Evolutionary conservation across 2,329 filamentous ascomycete species (phyloP).

Genomic region (Cryphonectria japonica): DNA sequence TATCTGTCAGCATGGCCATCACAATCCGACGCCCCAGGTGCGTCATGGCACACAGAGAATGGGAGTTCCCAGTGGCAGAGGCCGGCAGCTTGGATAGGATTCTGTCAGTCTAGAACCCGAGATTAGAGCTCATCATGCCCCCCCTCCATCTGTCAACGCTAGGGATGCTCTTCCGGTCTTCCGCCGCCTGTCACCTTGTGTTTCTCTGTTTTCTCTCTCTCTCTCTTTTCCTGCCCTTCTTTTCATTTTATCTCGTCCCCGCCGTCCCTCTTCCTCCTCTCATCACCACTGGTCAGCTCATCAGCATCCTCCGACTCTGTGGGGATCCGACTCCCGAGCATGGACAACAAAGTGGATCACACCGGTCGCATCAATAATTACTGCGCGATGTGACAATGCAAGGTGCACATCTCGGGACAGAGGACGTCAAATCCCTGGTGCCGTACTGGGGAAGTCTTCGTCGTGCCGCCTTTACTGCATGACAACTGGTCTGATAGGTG

Average conservation of each 20-base stretch:
- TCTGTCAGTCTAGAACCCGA: slow-evolving; percentile 7
- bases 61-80: neutral
- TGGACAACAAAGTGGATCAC: neutral
- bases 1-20: neutral
- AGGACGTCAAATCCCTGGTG: neutral
- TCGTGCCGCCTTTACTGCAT: neutral
- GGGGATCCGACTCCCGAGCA: neutral
- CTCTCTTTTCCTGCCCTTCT: neutral
- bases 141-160: slow-evolving; percentile 6
- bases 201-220: neutral
- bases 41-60: slow-evolving; percentile 3
- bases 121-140: neutral
- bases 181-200: slow-evolving; percentile 21
- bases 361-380: neutral
- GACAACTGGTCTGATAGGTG: neutral
- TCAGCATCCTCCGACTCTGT: neutral
- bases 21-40: slow-evolving; percentile 15
- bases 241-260: neutral
- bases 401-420: neutral
- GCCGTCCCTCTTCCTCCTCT: neutral
- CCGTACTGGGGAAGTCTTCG: neutral
- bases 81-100: neutral
- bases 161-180: slow-evolving; percentile 21
- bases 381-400: slow-evolving; percentile 1
- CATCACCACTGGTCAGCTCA: neutral